These are phyloP conservation scores for Niebla homalea DNA, from an alignment of 495 filamentous ascomycete genomes.

Conservation along the genomic window DNA sequence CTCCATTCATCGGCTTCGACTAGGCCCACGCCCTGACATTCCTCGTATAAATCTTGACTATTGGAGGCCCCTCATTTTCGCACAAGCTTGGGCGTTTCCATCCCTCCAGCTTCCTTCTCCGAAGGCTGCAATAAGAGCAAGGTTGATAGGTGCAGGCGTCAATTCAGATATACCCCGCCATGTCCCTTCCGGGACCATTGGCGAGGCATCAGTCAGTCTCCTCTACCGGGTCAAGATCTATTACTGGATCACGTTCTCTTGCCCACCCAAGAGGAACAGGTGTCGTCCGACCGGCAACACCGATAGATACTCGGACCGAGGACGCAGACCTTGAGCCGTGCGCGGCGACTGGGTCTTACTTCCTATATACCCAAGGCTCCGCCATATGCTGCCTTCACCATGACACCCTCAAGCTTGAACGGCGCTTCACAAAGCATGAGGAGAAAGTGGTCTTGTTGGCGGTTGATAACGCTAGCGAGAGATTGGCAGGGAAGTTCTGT, in stretches of 20 bases:
- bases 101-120: neutral
- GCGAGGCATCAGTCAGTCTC: conserved; percentile 51
- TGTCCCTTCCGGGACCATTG: conserved; percentile 31
- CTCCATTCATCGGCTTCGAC: neutral
- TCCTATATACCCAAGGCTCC: conserved; percentile 72
- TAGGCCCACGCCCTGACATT: conserved; percentile 4
- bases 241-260: no score
- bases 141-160: neutral
- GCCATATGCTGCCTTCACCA: conserved; percentile 73
- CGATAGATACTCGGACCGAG: conserved; percentile 35
- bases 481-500: conserved; percentile 69
- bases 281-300: conserved; percentile 32
- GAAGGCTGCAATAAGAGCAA: neutral
- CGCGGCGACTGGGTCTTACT: conserved; percentile 73
- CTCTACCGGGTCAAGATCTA: conserved; percentile 20
- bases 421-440: conserved; percentile 71
- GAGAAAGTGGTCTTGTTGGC: conserved; percentile 73
- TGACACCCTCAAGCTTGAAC: conserved; percentile 81
- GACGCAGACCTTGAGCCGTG: conserved; percentile 63
- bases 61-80: neutral
- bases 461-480: conserved; percentile 85
- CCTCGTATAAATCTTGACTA: neutral
- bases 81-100: conserved; percentile 1
- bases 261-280: conserved; percentile 23
- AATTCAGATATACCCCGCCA: conserved; percentile 20